Conservation (phyloP, 305 asterid genomes). For the Fraxinus angustifolia region DNA sequence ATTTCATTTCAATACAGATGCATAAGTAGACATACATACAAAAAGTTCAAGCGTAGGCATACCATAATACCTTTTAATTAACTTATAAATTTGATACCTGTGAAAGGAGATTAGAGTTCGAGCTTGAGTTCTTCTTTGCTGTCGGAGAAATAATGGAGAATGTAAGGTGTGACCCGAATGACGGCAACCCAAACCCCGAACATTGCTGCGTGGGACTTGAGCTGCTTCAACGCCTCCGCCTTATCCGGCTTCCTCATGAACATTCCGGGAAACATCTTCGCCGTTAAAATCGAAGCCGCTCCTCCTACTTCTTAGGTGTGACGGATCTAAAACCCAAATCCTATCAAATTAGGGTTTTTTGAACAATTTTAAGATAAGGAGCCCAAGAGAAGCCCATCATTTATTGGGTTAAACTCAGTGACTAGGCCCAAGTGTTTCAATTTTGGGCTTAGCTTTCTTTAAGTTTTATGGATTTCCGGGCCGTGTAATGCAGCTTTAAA, state of each 20-base stretch:
- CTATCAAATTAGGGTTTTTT: not conserved
- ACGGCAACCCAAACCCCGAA: constrained; percentile 82
- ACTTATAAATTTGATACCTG: constrained; percentile 15
- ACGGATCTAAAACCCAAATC: constrained; percentile 33
- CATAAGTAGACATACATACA: not conserved
- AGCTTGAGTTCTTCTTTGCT: constrained; percentile 60
- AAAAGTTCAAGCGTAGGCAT: not conserved
- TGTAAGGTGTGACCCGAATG: constrained; percentile 69
- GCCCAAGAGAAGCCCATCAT: not conserved
- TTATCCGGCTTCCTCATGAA: constrained; percentile 84
- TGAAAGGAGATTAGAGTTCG: constrained; percentile 36
- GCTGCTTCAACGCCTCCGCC: constrained; percentile 84
- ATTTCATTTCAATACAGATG: not conserved
- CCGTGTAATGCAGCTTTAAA: not conserved
- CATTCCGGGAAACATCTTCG: constrained; percentile 80
- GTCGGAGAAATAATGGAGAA: constrained; percentile 73
- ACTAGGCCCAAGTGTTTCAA: not conserved
- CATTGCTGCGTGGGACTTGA: constrained; percentile 63
- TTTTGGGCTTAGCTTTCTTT: not conserved
- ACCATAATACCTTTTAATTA: not conserved
- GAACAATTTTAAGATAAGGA: not conserved
- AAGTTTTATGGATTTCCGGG: not conserved
- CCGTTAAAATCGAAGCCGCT: constrained; percentile 11
- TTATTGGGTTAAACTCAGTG: not conserved
- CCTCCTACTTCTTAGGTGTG: not conserved